Percentiles rank a stretch among this genome's conserved stretches.
Evolutionary conservation across 2,329 filamentous ascomycete genomes (phyloP).

Genomic region (Monosporascus sp.): DNA sequence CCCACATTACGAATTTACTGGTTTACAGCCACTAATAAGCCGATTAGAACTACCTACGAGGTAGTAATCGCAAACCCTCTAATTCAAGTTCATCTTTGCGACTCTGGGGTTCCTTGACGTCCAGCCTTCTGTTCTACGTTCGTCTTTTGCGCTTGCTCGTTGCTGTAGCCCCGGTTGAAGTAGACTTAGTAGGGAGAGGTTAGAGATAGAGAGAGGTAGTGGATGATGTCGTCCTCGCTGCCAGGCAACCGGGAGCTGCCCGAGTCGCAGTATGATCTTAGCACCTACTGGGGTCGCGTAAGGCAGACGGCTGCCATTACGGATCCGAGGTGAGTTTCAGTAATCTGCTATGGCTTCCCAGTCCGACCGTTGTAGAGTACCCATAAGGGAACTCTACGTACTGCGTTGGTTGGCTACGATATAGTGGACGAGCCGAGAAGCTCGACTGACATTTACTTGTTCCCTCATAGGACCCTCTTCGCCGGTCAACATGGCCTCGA

Average conservation of each 20-base stretch:
- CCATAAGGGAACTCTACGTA: too few species aligned
- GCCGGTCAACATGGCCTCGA: slow-evolving; percentile 75
- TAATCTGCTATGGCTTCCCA: too few species aligned
- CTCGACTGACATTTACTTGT: too few species aligned
- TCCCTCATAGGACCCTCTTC: slow-evolving; percentile 66
- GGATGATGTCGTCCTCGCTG: slow-evolving; percentile 59
- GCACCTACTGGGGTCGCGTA: slow-evolving; percentile 92
- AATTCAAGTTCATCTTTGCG: neutral
- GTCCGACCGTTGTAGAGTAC: too few species aligned
- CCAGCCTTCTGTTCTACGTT: neutral
- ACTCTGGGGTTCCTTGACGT: neutral
- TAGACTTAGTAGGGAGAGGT: neutral
- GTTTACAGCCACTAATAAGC: neutral
- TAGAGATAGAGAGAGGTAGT: slow-evolving; percentile 8
- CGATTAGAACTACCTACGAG: neutral
- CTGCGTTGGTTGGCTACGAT: too few species aligned
- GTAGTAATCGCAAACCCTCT: neutral
- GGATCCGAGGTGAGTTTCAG: slow-evolving; percentile 78
- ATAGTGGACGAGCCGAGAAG: too few species aligned
- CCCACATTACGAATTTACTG: neutral
- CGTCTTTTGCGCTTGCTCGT: neutral
- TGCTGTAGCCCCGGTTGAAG: too few species aligned
- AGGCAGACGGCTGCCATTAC: slow-evolving; percentile 83
- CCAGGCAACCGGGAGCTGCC: slow-evolving; percentile 75
- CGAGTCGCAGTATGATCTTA: slow-evolving; percentile 85